Evolutionary conservation across 1,284 basidiomycete species (phyloP), one percentile per base, ranked within the genome.

Genomic region (Tilletia indica): DNA sequence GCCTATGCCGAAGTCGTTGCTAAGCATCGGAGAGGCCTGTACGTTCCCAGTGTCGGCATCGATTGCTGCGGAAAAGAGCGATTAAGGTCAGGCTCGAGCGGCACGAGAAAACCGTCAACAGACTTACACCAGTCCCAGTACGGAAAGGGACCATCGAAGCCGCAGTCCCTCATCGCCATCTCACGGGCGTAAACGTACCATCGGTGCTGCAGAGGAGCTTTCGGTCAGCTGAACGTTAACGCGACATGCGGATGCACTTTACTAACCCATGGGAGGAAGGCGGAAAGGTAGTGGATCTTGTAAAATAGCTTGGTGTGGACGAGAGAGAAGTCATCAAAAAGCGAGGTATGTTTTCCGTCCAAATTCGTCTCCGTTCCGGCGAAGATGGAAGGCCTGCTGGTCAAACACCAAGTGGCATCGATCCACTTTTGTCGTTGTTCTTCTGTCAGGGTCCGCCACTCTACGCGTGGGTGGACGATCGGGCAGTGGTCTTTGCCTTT

Each of bases 321-420:
- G 5, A 58, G 38, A 21, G 5, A 19, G 36, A 64, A 64, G 61
- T 64, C 61, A 38, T 64, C 61, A 38, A 36, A 42, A 9, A 42
- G 12, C 3, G 61, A 64, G 16, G 61, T 64, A 8, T 16, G 12
- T 14, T 12, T 14, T 12, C 61, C 61, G 36, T 39, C 38, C 6
- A 64, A 38, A 34, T 64, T 64, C 34, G 61, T 64, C 38, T 64
- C 61, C 36, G 61, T n/a, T 19, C 61, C 61, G 34, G 61, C 61
- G 12, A 64, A 16, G 8, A 64, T 39, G 5, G 36, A 39, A 5
- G 61, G 61, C 3, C 61, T 34, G 3, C 9, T 64, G 11, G 31
- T 42, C 16, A 64, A 38, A 39, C 61, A 64, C 61, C 61, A 64
- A 12, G 31, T 34, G 34, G 61, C 61, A 38, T 64, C 38, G 61